Base-by-base conservation (phyloP, 2,329 filamentous ascomycete species). In the Sporothrix brunneoviolacea region DNA sequence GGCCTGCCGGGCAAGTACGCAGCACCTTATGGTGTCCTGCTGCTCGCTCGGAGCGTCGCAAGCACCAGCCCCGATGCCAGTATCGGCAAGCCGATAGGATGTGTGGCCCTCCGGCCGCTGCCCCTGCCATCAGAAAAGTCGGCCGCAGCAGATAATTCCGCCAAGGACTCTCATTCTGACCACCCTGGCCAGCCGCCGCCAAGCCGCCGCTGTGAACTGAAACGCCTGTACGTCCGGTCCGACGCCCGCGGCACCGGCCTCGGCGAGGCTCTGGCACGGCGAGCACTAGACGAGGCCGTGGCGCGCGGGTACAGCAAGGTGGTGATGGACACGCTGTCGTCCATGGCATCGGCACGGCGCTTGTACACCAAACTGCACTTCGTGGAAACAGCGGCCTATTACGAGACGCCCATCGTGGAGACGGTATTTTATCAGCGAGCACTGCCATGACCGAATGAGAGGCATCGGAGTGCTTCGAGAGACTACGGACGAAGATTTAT, bases 291-390 rank as follows among this genome's bases (percentile, higher is more conserved):
- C 3, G 48, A 40, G 10, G 54, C 54, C 10, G 22, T 15, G 3
- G 18, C 32, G 4, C 48, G 19, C 4, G 45, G 50, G 9, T 56
- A 57, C 54, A 22, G 33, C 3, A 46, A 49, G 7, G 40, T 51
- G 13, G 52, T 54, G 18, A 53, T 57, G 45, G 56, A 56, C 48
- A 57, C 56, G 27, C 48, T 57, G 38, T 8, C 33, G 16, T 41
- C 48, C 2, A 53, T 56, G 56, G 19, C 63, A 4, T 63, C 65
- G 4, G 70, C 69, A 0, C 61, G 66, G 33, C 61, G 61, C 8
- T 60, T 76, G 24, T 77, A 76, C 58, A 62, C 67, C 51, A 74
- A 69, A 53, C 64, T 72, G 56, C 73, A 73, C 3, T 76, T 73
- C 56, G 61, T 63, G 44, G 36, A 53, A 33, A 53, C 46, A 12